These are phyloP conservation scores for Botrytis squamosa DNA, from an alignment of 2,329 filamentous ascomycete species.

Conservation along the genomic window DNA sequence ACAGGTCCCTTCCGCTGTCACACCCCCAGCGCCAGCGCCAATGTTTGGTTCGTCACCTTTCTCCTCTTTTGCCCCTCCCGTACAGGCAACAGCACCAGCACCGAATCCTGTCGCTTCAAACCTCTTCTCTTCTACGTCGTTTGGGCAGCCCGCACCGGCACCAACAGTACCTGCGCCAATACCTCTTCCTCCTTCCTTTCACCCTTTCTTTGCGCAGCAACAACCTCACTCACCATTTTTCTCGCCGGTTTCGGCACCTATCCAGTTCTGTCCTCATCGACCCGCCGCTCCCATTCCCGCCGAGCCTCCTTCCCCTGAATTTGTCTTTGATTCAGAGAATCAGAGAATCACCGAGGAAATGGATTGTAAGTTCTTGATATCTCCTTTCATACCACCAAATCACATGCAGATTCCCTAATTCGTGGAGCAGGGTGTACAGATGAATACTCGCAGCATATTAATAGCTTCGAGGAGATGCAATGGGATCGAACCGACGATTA, in stretches of 20 bases:
- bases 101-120: background rate
- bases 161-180: background rate
- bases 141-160: background rate
- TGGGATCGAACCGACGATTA: conserved; percentile 4
- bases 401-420: background rate
- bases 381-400: background rate
- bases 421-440: background rate
- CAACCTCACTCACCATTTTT: background rate
- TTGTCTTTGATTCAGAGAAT: background rate
- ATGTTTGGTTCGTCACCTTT: background rate
- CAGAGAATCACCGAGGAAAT: background rate
- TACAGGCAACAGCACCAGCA: background rate
- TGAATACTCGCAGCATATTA: background rate
- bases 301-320: background rate
- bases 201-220: background rate
- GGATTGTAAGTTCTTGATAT: conserved; percentile 3
- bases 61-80: background rate
- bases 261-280: background rate
- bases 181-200: background rate
- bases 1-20: too few relatives aligned
- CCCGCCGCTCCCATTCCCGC: background rate
- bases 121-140: background rate
- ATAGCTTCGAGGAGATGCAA: conserved; percentile 1
- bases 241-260: background rate
- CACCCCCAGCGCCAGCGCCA: background rate